These are phyloP conservation scores for Sarocladium brachiariae DNA, from an alignment of 2,329 filamentous ascomycete genomes.

Conservation along the genomic window DNA sequence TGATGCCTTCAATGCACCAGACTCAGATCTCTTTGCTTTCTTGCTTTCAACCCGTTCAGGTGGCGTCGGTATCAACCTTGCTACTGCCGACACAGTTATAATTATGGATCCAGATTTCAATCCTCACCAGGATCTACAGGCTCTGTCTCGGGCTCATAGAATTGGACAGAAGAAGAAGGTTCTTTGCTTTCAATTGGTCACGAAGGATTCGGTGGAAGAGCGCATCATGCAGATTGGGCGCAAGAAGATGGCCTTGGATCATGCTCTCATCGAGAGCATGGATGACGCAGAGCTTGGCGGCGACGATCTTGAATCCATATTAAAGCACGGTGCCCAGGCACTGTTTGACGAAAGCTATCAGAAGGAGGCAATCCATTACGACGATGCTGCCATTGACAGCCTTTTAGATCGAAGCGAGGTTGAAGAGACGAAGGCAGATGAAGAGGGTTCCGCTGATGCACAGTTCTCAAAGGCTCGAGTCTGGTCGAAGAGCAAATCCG, in stretches of 20 bases:
- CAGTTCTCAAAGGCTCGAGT: slow-evolving; percentile 87
- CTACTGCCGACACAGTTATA: slow-evolving; percentile 94
- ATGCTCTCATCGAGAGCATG: slow-evolving; percentile 89
- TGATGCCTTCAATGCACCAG: slow-evolving; percentile 82
- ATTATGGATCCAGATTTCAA: slow-evolving; percentile 98
- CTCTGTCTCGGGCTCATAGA: slow-evolving; percentile 85
- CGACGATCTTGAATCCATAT: slow-evolving; percentile 77
- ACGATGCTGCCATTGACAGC: slow-evolving; percentile 74
- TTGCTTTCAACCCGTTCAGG: slow-evolving; percentile 89
- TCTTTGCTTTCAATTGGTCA: slow-evolving; percentile 90
- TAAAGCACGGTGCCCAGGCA: slow-evolving; percentile 80
- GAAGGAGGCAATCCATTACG: slow-evolving; percentile 72
- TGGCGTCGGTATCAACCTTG: slow-evolving; percentile 94
- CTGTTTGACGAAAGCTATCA: slow-evolving; percentile 71
- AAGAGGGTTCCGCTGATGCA: slow-evolving; percentile 61
- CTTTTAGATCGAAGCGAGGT: slow-evolving; percentile 81
- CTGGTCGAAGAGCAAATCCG: slow-evolving; percentile 77
- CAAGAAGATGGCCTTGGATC: slow-evolving; percentile 93
- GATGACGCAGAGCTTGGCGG: slow-evolving; percentile 73
- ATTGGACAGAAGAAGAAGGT: slow-evolving; percentile 97
- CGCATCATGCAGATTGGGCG: slow-evolving; percentile 94
- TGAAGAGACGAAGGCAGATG: slow-evolving; percentile 60
- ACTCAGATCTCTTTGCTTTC: slow-evolving; percentile 81
- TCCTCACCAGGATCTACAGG: slow-evolving; percentile 95
- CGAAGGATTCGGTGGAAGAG: slow-evolving; percentile 81